Base-by-base conservation (phyloP, 2,329 filamentous ascomycete genomes). In the Penicillium sp. region DNA sequence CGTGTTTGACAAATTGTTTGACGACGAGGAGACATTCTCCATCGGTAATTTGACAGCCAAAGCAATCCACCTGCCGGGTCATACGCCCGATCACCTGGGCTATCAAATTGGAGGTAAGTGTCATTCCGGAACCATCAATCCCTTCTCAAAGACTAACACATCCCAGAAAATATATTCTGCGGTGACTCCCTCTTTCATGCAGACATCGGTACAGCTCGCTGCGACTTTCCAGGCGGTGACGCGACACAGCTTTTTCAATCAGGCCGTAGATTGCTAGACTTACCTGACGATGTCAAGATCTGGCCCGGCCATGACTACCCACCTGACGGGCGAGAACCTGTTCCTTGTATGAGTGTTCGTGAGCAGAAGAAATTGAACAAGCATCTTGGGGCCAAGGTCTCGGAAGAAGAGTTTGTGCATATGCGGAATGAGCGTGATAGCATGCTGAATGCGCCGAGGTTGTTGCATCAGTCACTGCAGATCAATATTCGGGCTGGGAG, bases 21-120 rank as follows among this genome's bases (percentile, higher is more conserved):
- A 80, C 0, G 83, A 86, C 34, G 76, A 83, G 33, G 81, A 85
- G 52, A 60, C 51, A 0, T 85, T 86, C 53, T 28, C 57, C 0
- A 73, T 87, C 45, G 84, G 84, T 0, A 49, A 65, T 0, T 26
- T 86, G 15, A 63, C 58, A 1, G 81, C 70, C 2, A 71, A 65
- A 6, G 82, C 77, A 1, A 66, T 85, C 0, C 82, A 86, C 59
- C 75, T 87, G 0, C 83, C 84, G 0, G 84, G 84, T 0, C 83
- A 86, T 58, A 86, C 83, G 0, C 82, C 83, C 0, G 84, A 86
- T 58, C 83, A 86, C 52, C 58, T 86, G 9, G 84, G 84, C 0
- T 87, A 87, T 57, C 70, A 70, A 34, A 79, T 86, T 51, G 82
- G 81, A 62, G 65, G 68, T 66, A 59, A 47, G 57, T 16, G 31